Evolutionary conservation across 345 rosid species (phyloP), one percentile per base, ranked within the genome.

Genomic region (Sonneratia alba): DNA sequence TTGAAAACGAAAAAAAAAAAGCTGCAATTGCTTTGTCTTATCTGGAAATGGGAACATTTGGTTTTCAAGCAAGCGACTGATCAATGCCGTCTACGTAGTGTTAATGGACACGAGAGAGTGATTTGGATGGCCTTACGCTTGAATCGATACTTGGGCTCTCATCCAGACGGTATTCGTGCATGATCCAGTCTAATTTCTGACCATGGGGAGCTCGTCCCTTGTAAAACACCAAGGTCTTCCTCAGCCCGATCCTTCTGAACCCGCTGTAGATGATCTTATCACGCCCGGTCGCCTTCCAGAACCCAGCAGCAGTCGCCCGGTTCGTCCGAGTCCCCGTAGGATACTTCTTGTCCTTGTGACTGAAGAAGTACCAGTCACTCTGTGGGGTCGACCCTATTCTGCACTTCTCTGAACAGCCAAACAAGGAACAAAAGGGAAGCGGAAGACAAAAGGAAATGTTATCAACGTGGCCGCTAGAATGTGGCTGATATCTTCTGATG

Each of bases 261-360:
- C 93, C 81, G 40, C 96, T 86, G 38, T 84, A 87, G 8, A 95
- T 95, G 77, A 90, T 89, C 94, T 95, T 95, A 68, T 92, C 99
- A 0, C 98, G 89, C 36, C 99, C 99, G 0, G 99, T 95, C 18
- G 99, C 99, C 77, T 95, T 95, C 99, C 99, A 95, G 76, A 95
- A 95, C 13, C 99, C 99, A 16, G 91, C 93, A 0, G 92, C 85
- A 0, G 99, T 95, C 0, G 98, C 99, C 2, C 99, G 83, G 78
- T 95, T 95, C 16, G 99, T 95, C 81, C 99, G 79, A 0, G 97
- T 92, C 51, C 99, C 99, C 0, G 97, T 95, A 3, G 99, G 99
- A 73, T 95, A 92, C 66, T 95, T 95, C 83, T 90, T 95, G 79
- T 95, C 99, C 81, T 95, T 95, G 81, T 95, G 99, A 51, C 98